Base-by-base conservation (phyloP, 768 basidiomycete genomes). In the Hirschioporus abietinus region DNA sequence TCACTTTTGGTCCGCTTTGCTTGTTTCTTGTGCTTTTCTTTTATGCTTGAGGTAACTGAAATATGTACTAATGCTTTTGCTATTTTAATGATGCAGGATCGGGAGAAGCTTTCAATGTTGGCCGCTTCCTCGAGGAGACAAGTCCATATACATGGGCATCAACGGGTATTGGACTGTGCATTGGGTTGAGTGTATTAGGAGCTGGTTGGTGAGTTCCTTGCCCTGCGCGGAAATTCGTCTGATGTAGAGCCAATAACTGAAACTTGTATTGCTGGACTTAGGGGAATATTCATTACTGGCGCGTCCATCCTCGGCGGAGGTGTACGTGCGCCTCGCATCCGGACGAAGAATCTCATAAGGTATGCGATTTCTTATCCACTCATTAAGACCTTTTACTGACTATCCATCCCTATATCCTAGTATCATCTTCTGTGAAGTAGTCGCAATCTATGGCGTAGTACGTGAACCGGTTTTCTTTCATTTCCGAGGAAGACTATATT, bases 401-500 rank as follows among this genome's bases (percentile, higher is more conserved):
- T 68, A 69, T n/a, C 66, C 52, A 26, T 8, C 35, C 1, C 60
- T 52, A 52, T 10, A 20, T 20, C 42, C 10, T 73, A 98, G 96
- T 71, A 95, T 99, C 81, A 98, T 99, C 74, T 98, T 99, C 83
- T 98, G 96, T 77, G 96, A 99, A 81, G 97, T 98, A 74, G 96
- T 99, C 30, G 97, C 96, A 67, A 99, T 99, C 74, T 99, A 99
- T 79, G 97, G 92, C 66, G 93, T 94, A 64, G 93, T 95, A 78
- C 67, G 91, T 83, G 20, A 65, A 15, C 26, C 17, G 17, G 58
- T 23, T 62, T 63, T 20, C 27, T 61, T 58, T 64, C 23, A 68
- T 20, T 15, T 10, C 42, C 12, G 4, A 36, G 35, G 35, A 36
- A 15, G 35, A 36, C 7, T 15, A 36, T 65, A 17, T n/a, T 60